phyloP scores from a whole-genome alignment of 2,329 filamentous ascomycete genomes.

The Microcyclosporella mali region DNA sequence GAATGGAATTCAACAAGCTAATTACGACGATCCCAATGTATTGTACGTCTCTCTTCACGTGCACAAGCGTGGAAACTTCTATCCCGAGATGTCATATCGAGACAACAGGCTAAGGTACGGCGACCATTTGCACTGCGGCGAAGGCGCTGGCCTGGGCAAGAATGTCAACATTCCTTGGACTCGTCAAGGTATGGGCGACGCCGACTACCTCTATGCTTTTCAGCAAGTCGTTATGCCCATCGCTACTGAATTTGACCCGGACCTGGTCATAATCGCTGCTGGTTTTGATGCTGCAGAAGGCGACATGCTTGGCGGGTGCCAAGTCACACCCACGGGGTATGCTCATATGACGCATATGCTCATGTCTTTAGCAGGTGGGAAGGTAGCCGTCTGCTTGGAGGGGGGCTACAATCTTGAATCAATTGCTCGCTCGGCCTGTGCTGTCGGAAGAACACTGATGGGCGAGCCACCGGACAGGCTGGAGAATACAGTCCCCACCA shows the following conservation, averaged over 20 bases:
- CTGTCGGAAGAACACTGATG: constrained; percentile 89
- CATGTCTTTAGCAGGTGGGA: constrained; percentile 86
- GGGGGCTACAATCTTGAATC: constrained; percentile 92
- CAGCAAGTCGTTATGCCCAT: constrained; percentile 96
- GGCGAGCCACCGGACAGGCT: constrained; percentile 75
- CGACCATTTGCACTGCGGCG: constrained; percentile 54
- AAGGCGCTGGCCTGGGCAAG: constrained; percentile 52
- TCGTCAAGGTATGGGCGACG: constrained; percentile 76
- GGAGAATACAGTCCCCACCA: constrained; percentile 42
- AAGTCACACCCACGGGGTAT: constrained; percentile 84
- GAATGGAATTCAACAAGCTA: constrained; percentile 93
- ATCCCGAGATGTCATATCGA: constrained; percentile 60
- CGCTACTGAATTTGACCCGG: constrained; percentile 84
- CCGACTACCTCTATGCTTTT: constrained; percentile 94
- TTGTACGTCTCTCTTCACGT: constrained; percentile 95
- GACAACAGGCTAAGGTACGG: constrained; percentile 51
- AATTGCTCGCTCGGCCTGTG: constrained; percentile 86
- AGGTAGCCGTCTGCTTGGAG: constrained; percentile 86
- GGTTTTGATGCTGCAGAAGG: constrained; percentile 94
- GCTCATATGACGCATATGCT: constrained; percentile 99
- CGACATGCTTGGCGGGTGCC: constrained; percentile 86
- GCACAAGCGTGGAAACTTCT: constrained; percentile 75
- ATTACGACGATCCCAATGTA: constrained; percentile 89
- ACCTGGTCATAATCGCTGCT: constrained; percentile 89
- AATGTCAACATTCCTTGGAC: constrained; percentile 68